A percentile compares a stretch with the other conserved stretches of the same genome.
These are phyloP conservation scores for Vicia villosa DNA, from an alignment of 306 rosid species.

Conservation along the genomic window DNA sequence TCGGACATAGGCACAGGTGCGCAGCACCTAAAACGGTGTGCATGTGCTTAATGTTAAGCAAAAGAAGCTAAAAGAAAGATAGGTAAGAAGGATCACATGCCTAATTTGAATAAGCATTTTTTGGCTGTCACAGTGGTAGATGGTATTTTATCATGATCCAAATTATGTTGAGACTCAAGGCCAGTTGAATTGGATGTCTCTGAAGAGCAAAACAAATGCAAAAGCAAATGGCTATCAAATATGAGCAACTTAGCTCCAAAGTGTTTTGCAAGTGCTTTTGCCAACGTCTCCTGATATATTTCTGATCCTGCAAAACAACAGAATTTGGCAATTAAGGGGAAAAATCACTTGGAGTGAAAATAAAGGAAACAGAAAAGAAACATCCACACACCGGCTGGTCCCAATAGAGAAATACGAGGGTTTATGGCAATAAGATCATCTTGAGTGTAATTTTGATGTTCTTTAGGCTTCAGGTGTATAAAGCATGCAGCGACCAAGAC, in stretches of 20 bases:
- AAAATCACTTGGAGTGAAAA: conserved; percentile 1
- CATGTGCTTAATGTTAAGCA: conserved; percentile 9
- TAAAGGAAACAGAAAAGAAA: not conserved
- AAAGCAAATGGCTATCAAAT: conserved; percentile 89
- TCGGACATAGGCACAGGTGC: not conserved
- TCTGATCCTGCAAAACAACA: conserved; percentile 73
- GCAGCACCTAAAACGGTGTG: not conserved
- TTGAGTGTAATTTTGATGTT: conserved; percentile 69
- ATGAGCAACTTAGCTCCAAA: conserved; percentile 92
- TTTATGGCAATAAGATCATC: conserved; percentile 84
- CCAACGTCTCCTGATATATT: conserved; percentile 96
- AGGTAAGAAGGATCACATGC: conserved; percentile 40
- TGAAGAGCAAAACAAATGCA: too few relatives aligned
- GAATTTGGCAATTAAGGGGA: conserved; percentile 27
- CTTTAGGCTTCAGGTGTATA: conserved; percentile 83
- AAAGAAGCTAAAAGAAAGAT: not conserved
- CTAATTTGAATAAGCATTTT: conserved; percentile 62
- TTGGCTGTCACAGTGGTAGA: conserved; percentile 70
- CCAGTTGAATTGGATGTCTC: conserved; percentile 54
- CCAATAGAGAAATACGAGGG: conserved; percentile 91
- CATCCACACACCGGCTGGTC: conserved; percentile 77
- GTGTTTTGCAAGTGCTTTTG: conserved; percentile 86
- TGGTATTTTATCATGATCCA: conserved; percentile 63
- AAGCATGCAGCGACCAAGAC: conserved; percentile 85
- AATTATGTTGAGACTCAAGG: conserved; percentile 67